phyloP scores from a whole-genome alignment of 192 early-diverging fungal species.

The Coemansia sp. region DNA sequence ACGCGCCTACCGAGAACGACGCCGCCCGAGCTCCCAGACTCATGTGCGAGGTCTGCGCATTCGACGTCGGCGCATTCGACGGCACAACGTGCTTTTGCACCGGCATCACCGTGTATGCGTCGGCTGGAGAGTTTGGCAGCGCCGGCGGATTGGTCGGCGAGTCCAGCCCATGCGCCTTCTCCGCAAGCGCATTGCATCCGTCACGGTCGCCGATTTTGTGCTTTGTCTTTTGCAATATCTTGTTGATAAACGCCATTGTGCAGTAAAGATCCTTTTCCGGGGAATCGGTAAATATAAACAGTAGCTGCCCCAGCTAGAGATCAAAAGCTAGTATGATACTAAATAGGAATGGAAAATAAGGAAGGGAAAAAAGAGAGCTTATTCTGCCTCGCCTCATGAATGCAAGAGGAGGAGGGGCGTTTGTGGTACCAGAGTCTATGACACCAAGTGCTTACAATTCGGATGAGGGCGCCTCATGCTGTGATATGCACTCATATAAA shows the following conservation, averaged over 20 bases:
- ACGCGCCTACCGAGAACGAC: conserved; percentile 41
- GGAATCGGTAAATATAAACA: neutral
- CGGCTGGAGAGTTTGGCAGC: conserved; percentile 17
- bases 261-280: neutral
- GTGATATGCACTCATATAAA: too few relatives aligned
- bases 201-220: conserved; percentile 49
- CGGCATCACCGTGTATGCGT: conserved; percentile 16
- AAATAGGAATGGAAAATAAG: conserved; percentile 10
- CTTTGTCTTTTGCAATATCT: conserved; percentile 58
- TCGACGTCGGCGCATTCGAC: conserved; percentile 44
- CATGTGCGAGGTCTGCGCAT: conserved; percentile 37
- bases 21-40: conserved; percentile 48
- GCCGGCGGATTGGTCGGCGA: conserved; percentile 33
- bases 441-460: neutral
- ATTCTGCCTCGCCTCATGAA: neutral
- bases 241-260: conserved; percentile 57
- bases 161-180: conserved; percentile 30
- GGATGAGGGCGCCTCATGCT: conserved; percentile 7
- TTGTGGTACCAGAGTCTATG: neutral
- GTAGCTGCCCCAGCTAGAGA: neutral
- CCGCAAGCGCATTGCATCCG: conserved; percentile 2
- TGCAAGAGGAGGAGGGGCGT: neutral
- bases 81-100: conserved; percentile 47
- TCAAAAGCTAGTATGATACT: conserved; percentile 2
- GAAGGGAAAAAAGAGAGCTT: neutral